Evolutionary conservation across 352 stramenopile genomes (phyloP), one percentile per base, ranked within the genome.

Genomic region (Peronospora farinosa): DNA sequence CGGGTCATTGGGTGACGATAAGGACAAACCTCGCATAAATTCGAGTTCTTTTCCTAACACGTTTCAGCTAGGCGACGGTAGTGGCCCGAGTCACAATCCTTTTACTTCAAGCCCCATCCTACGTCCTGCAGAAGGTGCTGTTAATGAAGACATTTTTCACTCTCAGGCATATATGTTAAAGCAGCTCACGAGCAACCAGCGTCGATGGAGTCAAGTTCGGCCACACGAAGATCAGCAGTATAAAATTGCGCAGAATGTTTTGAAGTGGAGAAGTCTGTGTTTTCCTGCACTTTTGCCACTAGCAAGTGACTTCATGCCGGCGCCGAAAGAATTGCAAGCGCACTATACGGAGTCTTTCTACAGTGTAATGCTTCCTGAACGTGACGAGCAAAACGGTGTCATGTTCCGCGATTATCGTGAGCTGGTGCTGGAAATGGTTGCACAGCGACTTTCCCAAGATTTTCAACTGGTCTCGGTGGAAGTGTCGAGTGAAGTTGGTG

Each of bases 241-340:
- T 32, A 77, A 87, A n/a, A 64, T 75, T 16, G 71, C 84, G 13
- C 77, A 88, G 55, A 89, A 92, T 48, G 84, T 95, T 11, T 84
- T 97, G 10, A 98, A 98, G 59, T 99, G 95, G 95, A 98, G 97
- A 51, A 97, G 84, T 57, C 65, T 99, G 16, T 96, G 82, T 36
- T 96, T 97, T 54, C 96, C 96, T 5, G 96, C 96, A 5, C 86
- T 98, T 52, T 71, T 97, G 19, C 91, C 91, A 16, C 71, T 97
- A 10, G 93, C 88, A 9, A 97, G 84, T 21, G 89, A 97, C 54
- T 96, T 87, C 51, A 77, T 95, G 23, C 88, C 88, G 3, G 67
- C 69, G 0, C 47, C 69, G 4, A 85, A 88, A 45, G 84, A 95
- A 56, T 62, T 94, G 13, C 65, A 89, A 58, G 69, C 71, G 10